Percentiles rank a stretch among this genome's conserved stretches.
Conservation (phyloP, 352 stramenopile species). For the Globisporangium apiculatum region DNA sequence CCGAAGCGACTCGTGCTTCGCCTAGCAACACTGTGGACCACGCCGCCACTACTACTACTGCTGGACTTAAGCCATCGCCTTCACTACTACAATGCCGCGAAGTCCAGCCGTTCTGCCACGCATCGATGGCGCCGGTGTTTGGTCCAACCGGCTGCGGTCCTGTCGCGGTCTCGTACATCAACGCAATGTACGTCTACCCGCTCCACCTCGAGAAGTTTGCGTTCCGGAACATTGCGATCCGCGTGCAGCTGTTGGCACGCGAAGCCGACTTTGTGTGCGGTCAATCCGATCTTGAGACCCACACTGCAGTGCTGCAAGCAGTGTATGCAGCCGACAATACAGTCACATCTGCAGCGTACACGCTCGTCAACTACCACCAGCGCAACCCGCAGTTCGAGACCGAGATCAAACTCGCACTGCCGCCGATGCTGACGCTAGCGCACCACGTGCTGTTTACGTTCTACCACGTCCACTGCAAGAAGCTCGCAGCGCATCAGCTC, state of each 20-base stretch:
- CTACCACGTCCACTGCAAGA: constrained; percentile 82
- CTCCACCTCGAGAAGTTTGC: constrained; percentile 57
- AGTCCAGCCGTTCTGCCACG: constrained; percentile 58
- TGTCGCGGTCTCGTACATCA: constrained; percentile 48
- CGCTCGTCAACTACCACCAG: constrained; percentile 71
- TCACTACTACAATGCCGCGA: constrained; percentile 29
- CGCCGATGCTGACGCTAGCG: constrained; percentile 28
- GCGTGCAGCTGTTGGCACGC: constrained; percentile 49
- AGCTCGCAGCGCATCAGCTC: constrained; percentile 41
- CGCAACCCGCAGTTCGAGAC: constrained; percentile 72
- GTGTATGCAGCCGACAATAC: constrained; percentile 31
- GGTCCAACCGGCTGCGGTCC: constrained; percentile 42
- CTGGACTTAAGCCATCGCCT: not conserved
- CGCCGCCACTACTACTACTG: not conserved
- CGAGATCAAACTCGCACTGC: constrained; percentile 68
- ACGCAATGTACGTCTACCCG: constrained; percentile 61
- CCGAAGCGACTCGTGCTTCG: not conserved
- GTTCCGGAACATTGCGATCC: constrained; percentile 59
- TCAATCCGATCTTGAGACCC: constrained; percentile 22
- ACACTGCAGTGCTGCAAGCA: constrained; percentile 23
- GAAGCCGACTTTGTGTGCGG: constrained; percentile 41
- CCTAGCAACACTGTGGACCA: not conserved
- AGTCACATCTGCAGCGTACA: constrained; percentile 20
- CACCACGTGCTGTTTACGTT: constrained; percentile 73
- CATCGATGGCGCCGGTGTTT: constrained; percentile 20